Evolutionary conservation across 768 basidiomycete genomes (phyloP), one percentile per base, ranked within the genome.

Genomic region (Termitomyces sp.): DNA sequence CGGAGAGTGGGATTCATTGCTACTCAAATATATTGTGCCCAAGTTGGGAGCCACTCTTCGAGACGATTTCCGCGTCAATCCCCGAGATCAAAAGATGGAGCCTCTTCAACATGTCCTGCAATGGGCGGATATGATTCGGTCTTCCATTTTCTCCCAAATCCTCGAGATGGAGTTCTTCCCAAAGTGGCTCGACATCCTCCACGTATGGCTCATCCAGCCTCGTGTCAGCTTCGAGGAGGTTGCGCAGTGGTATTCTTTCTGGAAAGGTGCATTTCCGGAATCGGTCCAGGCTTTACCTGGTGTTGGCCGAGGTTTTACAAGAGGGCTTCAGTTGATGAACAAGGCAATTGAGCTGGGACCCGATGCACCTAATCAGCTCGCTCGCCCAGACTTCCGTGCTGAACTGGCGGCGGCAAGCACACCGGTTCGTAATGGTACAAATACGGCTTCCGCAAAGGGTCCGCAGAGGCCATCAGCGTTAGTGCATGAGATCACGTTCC

Each of bases 81-180:
- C 97, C 0, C 84, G 92, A 4, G 79, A 87, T 32, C 97, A 99
- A 70, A 83, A 92, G 64, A 89, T 98, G 86, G 77, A 77, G 24
- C 90, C 94, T 0, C 77, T 99, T 46, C 76, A 86, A 20, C 77
- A 78, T 53, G 90, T 94, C 18, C 76, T 98, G 44, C 76, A 77
- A 1, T 99, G 97, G 97, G 76, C 79, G 12, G 69, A 75, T 32
- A 77, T 92, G 55, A 77, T 98, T 36, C 87, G 91, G 8, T 71
- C 84, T 0, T 85, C 89, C 4, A 82, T 96, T 59, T 80, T 97
- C 65, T 79, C 86, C 1, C 91, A 94, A 66, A 75, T 99, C 13
- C 74, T 99, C 61, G 92, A 96, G 69, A 80, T 82, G 5, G 93
- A 94, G 65, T 96, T 98, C 77, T 98, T 98, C 81, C 92, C 94